Evolutionary conservation across 2,329 filamentous ascomycete species (phyloP).

Genomic region (Gaeumannomyces tritici): DNA sequence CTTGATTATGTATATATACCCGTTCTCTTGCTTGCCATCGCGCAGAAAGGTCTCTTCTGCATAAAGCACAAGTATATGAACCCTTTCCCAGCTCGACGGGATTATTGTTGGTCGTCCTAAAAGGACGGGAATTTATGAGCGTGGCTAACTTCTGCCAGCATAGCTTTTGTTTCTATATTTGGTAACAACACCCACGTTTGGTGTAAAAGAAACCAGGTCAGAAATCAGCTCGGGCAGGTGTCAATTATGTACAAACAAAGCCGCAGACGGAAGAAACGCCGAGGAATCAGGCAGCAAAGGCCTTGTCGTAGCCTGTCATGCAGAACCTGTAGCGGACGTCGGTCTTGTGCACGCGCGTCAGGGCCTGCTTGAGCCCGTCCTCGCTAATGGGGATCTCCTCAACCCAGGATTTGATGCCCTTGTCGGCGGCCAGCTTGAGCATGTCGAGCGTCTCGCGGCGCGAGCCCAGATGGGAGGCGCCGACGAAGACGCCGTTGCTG

Average conservation of each 20-base stretch:
- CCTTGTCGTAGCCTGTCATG: conserved; percentile 60
- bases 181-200: too few relatives aligned
- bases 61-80: too few relatives aligned
- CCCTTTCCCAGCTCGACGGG: too few relatives aligned
- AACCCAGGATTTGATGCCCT: conserved; percentile 61
- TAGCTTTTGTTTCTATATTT: too few relatives aligned
- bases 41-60: too few relatives aligned
- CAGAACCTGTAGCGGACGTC: conserved; percentile 70
- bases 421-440: conserved; percentile 61
- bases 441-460: conserved; percentile 62
- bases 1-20: too few relatives aligned
- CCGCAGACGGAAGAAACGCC: neutral
- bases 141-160: too few relatives aligned
- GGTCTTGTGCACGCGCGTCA: conserved; percentile 59
- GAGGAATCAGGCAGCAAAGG: conserved; percentile 36
- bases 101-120: too few relatives aligned
- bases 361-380: conserved; percentile 58
- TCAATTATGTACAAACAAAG: neutral
- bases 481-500: conserved; percentile 31
- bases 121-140: too few relatives aligned
- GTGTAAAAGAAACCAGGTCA: too few relatives aligned
- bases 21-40: too few relatives aligned
- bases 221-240: too few relatives aligned
- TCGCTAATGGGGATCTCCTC: conserved; percentile 66
- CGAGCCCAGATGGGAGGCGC: conserved; percentile 61